Base-by-base conservation (phyloP, 257 asterid genomes). In the Solanum sitiens region DNA sequence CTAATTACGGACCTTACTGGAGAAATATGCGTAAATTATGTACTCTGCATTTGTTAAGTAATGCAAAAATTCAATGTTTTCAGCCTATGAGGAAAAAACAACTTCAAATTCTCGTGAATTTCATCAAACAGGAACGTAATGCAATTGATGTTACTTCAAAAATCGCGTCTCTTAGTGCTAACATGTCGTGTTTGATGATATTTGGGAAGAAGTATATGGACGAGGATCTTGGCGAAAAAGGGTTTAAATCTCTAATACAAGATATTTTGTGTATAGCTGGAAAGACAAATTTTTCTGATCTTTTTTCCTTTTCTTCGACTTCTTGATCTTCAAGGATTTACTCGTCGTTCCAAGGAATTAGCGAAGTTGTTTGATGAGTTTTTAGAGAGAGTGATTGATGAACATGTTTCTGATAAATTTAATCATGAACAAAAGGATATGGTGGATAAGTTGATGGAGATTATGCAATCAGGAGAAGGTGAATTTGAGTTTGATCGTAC, bases 311-410 rank as follows among this genome's bases (percentile, higher is more conserved):
- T 65, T 45, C 21, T 72, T 25, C 76, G 85, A 6, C 35, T 68
- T 21, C 23, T 87, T 35, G 87, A 87, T 70, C 71, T 89, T 27
- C 91, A 89, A 37, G 90, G 91, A 8, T 50, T 85, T 6, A 85
- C 75, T 9, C 76, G 83, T 18, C 86, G 68, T 0, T 27, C 42
- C 33, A 90, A 86, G 39, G 70, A 8, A 14, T 3, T 88, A 11
- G 40, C 87, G 0, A 90, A 83, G 63, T 83, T 87, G 40, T 88
- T 87, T 21, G 90, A 90, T 27, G 88, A 77, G 0, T 90, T 86
- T 27, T 11, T 90, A 11, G 89, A 86, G 68, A 89, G 44, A 27
- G 71, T 89, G 8, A 83, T 87, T 1, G 86, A 88, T 11, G 87
- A 84, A 23, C 90, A 88, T 61, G 71, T 59, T 35, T 8, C 15